Evolutionary conservation across 345 rosid species (phyloP), one percentile per base, ranked within the genome.

Genomic region (Boechera stricta): DNA sequence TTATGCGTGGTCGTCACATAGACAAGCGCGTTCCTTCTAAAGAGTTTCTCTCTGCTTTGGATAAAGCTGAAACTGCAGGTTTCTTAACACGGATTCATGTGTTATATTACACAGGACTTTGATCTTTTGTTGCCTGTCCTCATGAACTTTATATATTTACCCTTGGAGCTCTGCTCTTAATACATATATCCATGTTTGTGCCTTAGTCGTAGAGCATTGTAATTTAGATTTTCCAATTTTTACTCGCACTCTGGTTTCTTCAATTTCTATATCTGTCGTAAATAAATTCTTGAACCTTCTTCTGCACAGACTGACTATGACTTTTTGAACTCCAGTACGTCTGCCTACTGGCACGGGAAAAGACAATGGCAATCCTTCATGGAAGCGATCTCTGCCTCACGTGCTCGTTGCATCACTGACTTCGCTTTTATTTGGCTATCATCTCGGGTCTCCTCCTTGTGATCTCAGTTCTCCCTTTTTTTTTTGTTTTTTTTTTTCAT

Each of bases 391-490:
- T 29, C 80, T 94, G 82, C 85, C 86, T 28, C 93, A 94, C 85
- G 82, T 94, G 64, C 80, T 90, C 33, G 91, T 87, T 64, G 97
- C 98, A 67, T 81, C 88, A 10, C 29, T 92, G 58, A 85, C 95
- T 67, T 89, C 98, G 1, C 83, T 94, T 77, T 71, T 94, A 64
- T 92, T 83, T 36, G 98, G 98, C 76, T 94, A 94, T 84, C 98
- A 90, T 82, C 87, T 94, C 21, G 92, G 98, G 98, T 91, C 53
- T 64, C 85, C 84, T 68, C 55, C 79, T 64, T 26, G 3, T 42
- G n/a, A 66, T 57, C 54, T 61, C 42, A 56, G 18, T 73, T 54
- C 74, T 42, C 2, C 28, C 8, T 54, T 26, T 62, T 21, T 51
- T 61, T 52, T 78, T 57, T 58, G 57, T 18, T 47, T 49, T 35